Conservation (phyloP, 2,329 filamentous ascomycete genomes). For the Penicillium hordei region DNA sequence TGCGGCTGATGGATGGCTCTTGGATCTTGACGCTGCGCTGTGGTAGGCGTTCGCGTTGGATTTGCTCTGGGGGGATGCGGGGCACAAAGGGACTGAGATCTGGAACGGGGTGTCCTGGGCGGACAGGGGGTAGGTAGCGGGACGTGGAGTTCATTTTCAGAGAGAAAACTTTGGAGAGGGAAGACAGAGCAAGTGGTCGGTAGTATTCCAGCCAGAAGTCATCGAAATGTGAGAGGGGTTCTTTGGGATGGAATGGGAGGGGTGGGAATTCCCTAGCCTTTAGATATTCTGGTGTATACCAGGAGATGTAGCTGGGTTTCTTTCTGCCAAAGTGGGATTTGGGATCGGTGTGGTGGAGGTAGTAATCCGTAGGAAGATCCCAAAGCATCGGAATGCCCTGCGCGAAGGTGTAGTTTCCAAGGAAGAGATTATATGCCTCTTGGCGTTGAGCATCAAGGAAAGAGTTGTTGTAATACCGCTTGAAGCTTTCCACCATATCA, state of each 20-base stretch:
- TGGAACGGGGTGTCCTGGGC: conserved; percentile 64
- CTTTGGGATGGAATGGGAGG: conserved; percentile 31
- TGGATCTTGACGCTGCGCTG: conserved; percentile 65
- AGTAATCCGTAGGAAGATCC: conserved; percentile 94
- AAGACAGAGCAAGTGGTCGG: conserved; percentile 80
- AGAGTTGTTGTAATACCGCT: conserved; percentile 97
- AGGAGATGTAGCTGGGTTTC: conserved; percentile 75
- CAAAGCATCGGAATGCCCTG: conserved; percentile 92
- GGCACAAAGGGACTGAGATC: conserved; percentile 87
- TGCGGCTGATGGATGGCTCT: conserved; percentile 55
- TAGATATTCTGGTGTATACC: conserved; percentile 77
- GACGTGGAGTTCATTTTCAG: conserved; percentile 90
- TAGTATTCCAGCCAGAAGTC: conserved; percentile 99
- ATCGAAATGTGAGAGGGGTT: conserved; percentile 62
- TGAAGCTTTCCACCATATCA: conserved; percentile 99
- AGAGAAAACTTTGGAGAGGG: conserved; percentile 86
- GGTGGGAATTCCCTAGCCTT: conserved; percentile 61
- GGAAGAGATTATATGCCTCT: conserved; percentile 95
- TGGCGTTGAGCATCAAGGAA: conserved; percentile 97
- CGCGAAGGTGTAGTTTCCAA: conserved; percentile 89
- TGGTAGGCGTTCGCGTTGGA: conserved; percentile 57
- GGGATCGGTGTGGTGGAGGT: conserved; percentile 87
- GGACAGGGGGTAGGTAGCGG: conserved; percentile 73
- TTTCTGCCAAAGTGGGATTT: conserved; percentile 65
- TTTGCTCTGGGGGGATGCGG: conserved; percentile 58